phyloP scores from a whole-genome alignment of 1,284 basidiomycete species.

The Trichosporon asahii region DNA sequence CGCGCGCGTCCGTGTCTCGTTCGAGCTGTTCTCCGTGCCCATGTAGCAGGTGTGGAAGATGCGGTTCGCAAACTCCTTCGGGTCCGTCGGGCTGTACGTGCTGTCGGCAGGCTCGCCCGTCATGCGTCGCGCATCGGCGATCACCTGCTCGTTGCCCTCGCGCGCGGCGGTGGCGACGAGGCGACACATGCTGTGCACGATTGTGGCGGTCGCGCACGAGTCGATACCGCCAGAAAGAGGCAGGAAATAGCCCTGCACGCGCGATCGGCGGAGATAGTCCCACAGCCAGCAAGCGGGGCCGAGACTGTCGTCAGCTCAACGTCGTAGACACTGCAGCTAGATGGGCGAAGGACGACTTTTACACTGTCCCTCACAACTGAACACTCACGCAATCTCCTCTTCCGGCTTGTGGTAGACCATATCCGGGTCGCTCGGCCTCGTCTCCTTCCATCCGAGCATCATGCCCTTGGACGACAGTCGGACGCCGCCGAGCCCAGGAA shows the following conservation, averaged over 20 bases:
- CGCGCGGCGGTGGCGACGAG: conserved; percentile 73
- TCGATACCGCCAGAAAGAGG: conserved; percentile 98
- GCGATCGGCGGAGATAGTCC: conserved; percentile 94
- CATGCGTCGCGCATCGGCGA: conserved; percentile 84
- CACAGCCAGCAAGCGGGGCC: conserved; percentile 99
- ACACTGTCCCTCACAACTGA: no score
- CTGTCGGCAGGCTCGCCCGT: conserved; percentile 76
- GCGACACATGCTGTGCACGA: conserved; percentile 94
- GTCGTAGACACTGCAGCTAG: no score
- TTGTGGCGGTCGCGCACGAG: conserved; percentile 91
- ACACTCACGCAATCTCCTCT: conserved; percentile 90
- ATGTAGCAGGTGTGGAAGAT: conserved; percentile 99
- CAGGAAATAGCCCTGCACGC: conserved; percentile 92
- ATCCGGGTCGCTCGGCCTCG: conserved; percentile 56
- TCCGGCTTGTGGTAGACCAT: conserved; percentile 82
- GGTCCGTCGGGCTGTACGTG: conserved; percentile 75
- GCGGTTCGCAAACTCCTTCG: conserved; percentile 76
- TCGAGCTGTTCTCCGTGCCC: conserved; percentile 93
- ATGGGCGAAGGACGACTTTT: no score
- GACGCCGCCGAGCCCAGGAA: conserved; percentile 64
- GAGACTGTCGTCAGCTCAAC: conserved; percentile 57
- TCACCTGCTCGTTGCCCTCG: conserved; percentile 76
- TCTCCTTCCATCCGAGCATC: conserved; percentile 66
- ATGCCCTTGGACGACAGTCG: conserved; percentile 59
- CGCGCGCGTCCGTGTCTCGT: conserved; percentile 80